Percentiles rank a stretch among this genome's conserved stretches.
Evolutionary conservation across 495 filamentous ascomycete species (phyloP).

Genomic region (Articulospora tetracladia): DNA sequence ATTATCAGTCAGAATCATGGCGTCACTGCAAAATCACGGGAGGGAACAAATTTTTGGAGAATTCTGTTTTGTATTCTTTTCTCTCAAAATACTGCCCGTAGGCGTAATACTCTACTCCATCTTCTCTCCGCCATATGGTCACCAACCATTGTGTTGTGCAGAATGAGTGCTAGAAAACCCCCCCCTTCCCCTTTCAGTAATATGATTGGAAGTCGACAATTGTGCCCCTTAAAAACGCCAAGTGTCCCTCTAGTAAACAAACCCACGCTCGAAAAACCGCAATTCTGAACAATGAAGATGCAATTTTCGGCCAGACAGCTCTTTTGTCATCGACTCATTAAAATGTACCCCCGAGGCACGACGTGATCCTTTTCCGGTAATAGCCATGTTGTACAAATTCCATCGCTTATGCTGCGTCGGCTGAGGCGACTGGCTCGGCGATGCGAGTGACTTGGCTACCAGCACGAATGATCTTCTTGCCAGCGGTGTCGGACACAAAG

Average conservation of each 20-base stretch:
- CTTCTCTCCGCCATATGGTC: neutral
- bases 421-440: conserved; percentile 61
- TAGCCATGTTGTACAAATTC: neutral
- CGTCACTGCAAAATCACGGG: neutral
- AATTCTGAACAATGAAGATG: conserved; percentile 7
- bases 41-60: neutral
- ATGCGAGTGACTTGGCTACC: conserved; percentile 90
- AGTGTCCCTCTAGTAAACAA: conserved; percentile 13
- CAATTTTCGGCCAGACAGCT: conserved; percentile 14
- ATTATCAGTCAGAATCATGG: no score
- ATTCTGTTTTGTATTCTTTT: neutral
- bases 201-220: neutral
- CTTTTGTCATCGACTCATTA: conserved; percentile 17
- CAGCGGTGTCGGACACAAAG: conserved; percentile 74
- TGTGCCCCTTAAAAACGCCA: conserved; percentile 8
- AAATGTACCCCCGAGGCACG: neutral
- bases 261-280: conserved; percentile 19
- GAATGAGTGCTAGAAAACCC: neutral
- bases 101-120: neutral
- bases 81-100: neutral
- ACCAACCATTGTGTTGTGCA: neutral
- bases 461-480: conserved; percentile 82
- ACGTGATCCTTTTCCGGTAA: neutral
- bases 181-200: neutral
- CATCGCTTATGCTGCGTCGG: conserved; percentile 61